Percentiles rank a stretch among this genome's conserved stretches.
Evolutionary conservation across 1,284 basidiomycete species (phyloP).

Genomic region (Ustilago hordei): DNA sequence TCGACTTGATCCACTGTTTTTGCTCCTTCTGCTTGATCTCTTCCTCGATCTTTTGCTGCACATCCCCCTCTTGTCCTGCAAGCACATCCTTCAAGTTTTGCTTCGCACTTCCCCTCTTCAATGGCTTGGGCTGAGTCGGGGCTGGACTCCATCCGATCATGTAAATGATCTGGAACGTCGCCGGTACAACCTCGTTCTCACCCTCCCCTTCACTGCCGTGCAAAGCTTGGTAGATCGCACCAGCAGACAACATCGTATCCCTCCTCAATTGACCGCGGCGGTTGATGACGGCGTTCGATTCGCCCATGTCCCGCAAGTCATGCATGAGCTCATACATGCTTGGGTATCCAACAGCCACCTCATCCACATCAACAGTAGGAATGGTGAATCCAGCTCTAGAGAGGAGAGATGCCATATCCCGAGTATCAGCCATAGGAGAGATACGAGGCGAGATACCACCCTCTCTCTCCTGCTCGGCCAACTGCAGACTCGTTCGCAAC

Average conservation of each 20-base stretch:
- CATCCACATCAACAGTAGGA: conserved; percentile 94
- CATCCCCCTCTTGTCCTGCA: conserved; percentile 33
- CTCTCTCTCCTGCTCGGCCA: conserved; percentile 93
- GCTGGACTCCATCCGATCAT: conserved; percentile 99
- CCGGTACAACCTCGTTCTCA: conserved; percentile 81
- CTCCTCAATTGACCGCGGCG: conserved; percentile 78
- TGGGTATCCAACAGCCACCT: conserved; percentile 89
- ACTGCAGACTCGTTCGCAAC: conserved; percentile 86
- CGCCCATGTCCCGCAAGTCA: conserved; percentile 95
- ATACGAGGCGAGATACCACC: conserved; percentile 95
- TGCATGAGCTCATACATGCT: conserved; percentile 96
- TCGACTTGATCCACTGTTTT: conserved; percentile 35
- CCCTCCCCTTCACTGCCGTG: conserved; percentile 40
- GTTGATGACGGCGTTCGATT: conserved; percentile 85
- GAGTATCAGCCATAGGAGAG: conserved; percentile 95
- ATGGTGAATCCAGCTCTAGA: conserved; percentile 92
- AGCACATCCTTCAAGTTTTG: conserved; percentile 80
- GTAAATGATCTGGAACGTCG: conserved; percentile 95
- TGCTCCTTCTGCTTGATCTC: conserved; percentile 28
- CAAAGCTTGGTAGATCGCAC: conserved; percentile 90
- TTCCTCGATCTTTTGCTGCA: conserved; percentile 22
- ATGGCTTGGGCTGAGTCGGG: conserved; percentile 83
- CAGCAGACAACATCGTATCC: conserved; percentile 89
- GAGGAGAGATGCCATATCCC: conserved; percentile 76
- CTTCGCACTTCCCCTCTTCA: conserved; percentile 85